Evolutionary conservation across 306 rosid genomes (phyloP), one percentile per base, ranked within the genome.

Genomic region (Arachis stenosperma): DNA sequence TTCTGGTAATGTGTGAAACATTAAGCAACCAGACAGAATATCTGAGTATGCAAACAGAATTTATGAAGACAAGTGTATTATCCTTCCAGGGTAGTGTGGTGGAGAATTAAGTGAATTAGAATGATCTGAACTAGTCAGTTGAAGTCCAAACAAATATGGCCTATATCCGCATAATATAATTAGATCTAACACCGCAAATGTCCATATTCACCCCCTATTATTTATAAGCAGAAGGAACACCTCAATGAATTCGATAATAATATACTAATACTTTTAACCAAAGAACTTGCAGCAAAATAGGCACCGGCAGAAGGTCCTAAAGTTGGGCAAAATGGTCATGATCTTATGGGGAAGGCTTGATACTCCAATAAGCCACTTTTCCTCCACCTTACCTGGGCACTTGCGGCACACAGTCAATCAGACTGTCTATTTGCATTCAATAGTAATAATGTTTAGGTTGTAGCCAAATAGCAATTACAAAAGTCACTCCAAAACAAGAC

Each of bases 1-100:
- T 89, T 92, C 98, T 92, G 71, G 72, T 76, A 59, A 86, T 30
- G 61, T 42, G 69, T 59, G 33, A 75, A 46, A 69, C 6, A 65
- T 63, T 61, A 62, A 75, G 56, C 48, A 61, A 27, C 70, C 36
- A 77, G 68, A 70, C 69, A 68, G 15, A 52, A 71, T 39, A 65
- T 62, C 33, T 58, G 47, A 6, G 70, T 65, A 59, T 42, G 70
- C 30, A 65, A 55, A 76, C 14, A 39, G 51, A 22, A 61, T 22
- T 44, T 44, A 43, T 46, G 37, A 46, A 15, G 36, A 69, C 43
- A 70, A 22, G 11, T 51, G 60, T 29, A 30, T 47, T 70, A 7
- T 65, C 52, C 50, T 42, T 54, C 58, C 70, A 40, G 17, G 14
- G 44, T 69, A 56, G 55, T 8, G 43, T 10, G 12, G 2, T 9